Evolutionary conservation across 1,284 basidiomycete species (phyloP).

Genomic region (Bondarzewia mesenterica): DNA sequence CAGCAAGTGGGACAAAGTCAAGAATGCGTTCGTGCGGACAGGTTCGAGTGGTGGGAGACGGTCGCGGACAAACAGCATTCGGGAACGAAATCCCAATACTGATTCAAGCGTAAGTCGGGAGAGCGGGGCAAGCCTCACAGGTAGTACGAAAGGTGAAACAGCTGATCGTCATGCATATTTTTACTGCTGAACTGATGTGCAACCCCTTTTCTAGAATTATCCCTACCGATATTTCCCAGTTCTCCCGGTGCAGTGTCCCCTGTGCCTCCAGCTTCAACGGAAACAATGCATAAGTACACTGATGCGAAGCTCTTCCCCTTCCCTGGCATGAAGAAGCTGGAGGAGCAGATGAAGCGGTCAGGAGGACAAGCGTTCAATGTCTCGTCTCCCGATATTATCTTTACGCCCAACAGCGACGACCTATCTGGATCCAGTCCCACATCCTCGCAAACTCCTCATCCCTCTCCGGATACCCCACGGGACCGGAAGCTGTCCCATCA

Average conservation of each 20-base stretch:
- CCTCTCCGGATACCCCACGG: conserved; percentile 39
- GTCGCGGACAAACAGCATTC: conserved; percentile 69
- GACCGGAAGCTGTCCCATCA: conserved; percentile 63
- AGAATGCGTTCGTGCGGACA: conserved; percentile 51
- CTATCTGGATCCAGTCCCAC: conserved; percentile 33
- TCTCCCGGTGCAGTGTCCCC: conserved; percentile 49
- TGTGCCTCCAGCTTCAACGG: conserved; percentile 57
- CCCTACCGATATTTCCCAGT: conserved; percentile 40
- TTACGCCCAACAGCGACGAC: conserved; percentile 37
- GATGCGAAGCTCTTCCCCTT: conserved; percentile 85
- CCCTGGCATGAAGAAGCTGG: conserved; percentile 72
- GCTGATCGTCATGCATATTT: conserved; percentile 10
- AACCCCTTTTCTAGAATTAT: conserved; percentile 1
- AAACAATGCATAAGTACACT: conserved; percentile 53
- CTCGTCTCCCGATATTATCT: conserved; percentile 55
- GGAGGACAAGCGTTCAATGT: conserved; percentile 44
- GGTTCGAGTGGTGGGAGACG: conserved; percentile 59
- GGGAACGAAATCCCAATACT: conserved; percentile 46
- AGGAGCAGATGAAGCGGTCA: conserved; percentile 55
- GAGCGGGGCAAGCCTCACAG: conserved; percentile 61
- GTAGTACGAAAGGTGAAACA: conserved; percentile 44
- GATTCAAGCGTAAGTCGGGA: conserved; percentile 69
- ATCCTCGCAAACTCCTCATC: conserved; percentile 45
- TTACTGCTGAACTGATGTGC: not conserved
- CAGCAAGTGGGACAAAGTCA: conserved; percentile 64